These are phyloP conservation scores for Calonectria pteridis DNA, from an alignment of 2,329 filamentous ascomycete genomes.

Conservation along the genomic window DNA sequence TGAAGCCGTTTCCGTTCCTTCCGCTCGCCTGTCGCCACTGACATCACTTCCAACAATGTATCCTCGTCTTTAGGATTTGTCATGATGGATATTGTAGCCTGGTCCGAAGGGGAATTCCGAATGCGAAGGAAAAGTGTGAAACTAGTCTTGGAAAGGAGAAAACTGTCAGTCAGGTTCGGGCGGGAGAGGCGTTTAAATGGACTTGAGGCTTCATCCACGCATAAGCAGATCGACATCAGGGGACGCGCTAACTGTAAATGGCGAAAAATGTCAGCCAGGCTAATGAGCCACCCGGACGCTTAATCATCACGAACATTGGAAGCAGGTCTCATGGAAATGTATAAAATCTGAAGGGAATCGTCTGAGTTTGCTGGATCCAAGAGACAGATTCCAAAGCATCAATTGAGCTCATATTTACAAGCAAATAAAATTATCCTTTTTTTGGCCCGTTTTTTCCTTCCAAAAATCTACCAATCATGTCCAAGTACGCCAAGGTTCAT, in stretches of 20 bases:
- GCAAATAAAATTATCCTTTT: background rate
- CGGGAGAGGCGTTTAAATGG: background rate
- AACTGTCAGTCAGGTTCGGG: background rate
- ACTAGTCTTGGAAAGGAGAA: background rate
- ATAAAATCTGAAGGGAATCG: background rate
- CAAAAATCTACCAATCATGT: background rate
- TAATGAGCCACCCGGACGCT: too few relatives aligned
- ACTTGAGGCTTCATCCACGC: background rate
- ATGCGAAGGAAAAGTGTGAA: background rate
- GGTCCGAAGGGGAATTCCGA: background rate
- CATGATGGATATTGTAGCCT: background rate
- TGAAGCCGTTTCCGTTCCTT: background rate
- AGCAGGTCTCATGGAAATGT: background rate
- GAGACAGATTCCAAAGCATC: background rate
- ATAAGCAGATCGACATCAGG: background rate
- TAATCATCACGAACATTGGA: background rate
- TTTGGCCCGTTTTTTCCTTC: background rate
- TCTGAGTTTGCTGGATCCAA: background rate
- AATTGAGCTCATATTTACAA: background rate
- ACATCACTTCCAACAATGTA: background rate
- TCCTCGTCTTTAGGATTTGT: background rate
- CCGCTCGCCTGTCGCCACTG: background rate
- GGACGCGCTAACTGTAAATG: background rate
- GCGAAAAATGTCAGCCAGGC: background rate
- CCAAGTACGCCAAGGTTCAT: background rate